A percentile compares a stretch with the other conserved stretches of the same genome.
phyloP scores from a whole-genome alignment of 1,139 yeast species.

The Pichia sp. region DNA sequence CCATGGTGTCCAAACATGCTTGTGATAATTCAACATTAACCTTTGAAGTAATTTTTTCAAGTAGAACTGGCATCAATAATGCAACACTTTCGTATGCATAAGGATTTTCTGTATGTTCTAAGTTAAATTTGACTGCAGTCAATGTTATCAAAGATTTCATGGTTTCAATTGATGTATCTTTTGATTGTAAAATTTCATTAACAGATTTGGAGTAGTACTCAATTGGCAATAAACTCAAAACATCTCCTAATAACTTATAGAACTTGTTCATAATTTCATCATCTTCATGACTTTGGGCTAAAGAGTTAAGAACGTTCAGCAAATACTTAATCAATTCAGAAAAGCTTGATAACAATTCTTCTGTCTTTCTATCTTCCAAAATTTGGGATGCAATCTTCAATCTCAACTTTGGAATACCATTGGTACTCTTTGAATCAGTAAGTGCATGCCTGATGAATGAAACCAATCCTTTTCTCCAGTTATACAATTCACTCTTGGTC shows the following conservation, averaged over 20 bases:
- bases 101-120: conserved; percentile 44
- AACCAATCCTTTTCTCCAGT: conserved; percentile 44
- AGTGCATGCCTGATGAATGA: conserved; percentile 44
- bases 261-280: conserved; percentile 25
- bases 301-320: conserved; percentile 25
- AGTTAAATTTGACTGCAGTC: conserved; percentile 61
- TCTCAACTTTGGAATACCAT: conserved; percentile 40
- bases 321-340: conserved; percentile 35
- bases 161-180: conserved; percentile 25
- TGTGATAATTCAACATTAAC: conserved; percentile 47
- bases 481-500: conserved; percentile 39
- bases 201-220: conserved; percentile 61
- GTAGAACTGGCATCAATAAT: conserved; percentile 39
- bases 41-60: conserved; percentile 34
- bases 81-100: conserved; percentile 38
- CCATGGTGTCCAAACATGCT: conserved; percentile 62
- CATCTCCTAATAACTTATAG: conserved; percentile 47
- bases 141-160: conserved; percentile 50
- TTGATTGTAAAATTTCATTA: conserved; percentile 34
- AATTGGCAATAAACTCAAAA: conserved; percentile 68
- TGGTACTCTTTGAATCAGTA: conserved; percentile 36
- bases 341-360: conserved; percentile 35
- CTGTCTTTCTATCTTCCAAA: conserved; percentile 36
- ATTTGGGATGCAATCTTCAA: conserved; percentile 51
- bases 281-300: conserved; percentile 17